Evolutionary conservation across 2,329 filamentous ascomycete genomes (phyloP).

Genomic region (Tolypocladium album): DNA sequence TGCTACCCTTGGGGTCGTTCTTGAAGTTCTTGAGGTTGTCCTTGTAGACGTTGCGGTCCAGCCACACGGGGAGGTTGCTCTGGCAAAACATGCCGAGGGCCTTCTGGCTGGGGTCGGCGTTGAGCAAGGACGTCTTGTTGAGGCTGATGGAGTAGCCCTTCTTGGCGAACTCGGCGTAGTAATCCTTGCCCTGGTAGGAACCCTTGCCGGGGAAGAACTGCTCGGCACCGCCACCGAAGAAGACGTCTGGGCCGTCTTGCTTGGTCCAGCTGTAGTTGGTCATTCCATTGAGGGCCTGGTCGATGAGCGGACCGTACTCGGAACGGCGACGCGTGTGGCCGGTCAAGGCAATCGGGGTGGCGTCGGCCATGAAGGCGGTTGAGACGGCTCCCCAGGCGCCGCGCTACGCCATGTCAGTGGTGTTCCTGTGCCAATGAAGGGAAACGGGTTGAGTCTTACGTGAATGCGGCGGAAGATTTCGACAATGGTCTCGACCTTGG

Average conservation of each 20-base stretch:
- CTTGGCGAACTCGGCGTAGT: conserved; percentile 66
- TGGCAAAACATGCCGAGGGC: conserved; percentile 70
- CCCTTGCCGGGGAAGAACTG: conserved; percentile 58
- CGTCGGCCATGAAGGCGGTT: conserved; percentile 74
- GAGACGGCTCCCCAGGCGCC: conserved; percentile 58
- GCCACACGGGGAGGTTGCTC: conserved; percentile 70
- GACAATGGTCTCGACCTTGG: conserved; percentile 75
- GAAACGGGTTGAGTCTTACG: conserved; percentile 28
- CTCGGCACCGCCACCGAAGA: conserved; percentile 75
- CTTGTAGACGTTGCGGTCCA: conserved; percentile 73
- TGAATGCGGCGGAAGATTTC: conserved; percentile 65
- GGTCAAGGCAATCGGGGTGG: conserved; percentile 66
- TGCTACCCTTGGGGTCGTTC: conserved; percentile 59
- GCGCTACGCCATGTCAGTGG: conserved; percentile 16
- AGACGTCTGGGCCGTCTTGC: conserved; percentile 65
- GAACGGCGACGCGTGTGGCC: conserved; percentile 62
- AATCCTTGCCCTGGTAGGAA: conserved; percentile 62
- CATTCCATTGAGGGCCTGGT: conserved; percentile 65
- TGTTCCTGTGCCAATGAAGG: background rate
- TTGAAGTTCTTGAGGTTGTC: conserved; percentile 55
- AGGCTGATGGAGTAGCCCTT: conserved; percentile 60
- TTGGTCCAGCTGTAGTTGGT: conserved; percentile 75
- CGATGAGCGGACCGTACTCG: conserved; percentile 61
- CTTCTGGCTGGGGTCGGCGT: conserved; percentile 45
- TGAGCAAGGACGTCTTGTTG: conserved; percentile 62